phyloP scores from a whole-genome alignment of 1,284 basidiomycete species.

The Austroboletus olivaceoglutinosus region DNA sequence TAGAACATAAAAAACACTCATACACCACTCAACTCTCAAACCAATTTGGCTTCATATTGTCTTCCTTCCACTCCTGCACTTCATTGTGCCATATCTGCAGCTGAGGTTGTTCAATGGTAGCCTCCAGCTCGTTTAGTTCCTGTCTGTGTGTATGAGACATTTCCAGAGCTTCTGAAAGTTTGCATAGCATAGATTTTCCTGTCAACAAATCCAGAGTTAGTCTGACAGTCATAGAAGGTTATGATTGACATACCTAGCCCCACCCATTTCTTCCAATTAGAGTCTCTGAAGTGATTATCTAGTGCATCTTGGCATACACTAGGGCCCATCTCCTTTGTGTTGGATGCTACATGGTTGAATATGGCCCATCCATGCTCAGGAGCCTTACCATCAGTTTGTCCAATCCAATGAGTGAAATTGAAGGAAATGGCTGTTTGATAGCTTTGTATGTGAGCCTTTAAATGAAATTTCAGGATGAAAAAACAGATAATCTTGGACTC shows the following conservation, averaged over 20 bases:
- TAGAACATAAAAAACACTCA: neutral
- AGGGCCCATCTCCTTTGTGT: neutral
- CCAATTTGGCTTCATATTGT: neutral
- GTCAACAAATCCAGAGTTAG: too few species aligned
- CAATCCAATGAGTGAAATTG: constrained; percentile 3
- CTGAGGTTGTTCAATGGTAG: neutral
- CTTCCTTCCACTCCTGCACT: neutral
- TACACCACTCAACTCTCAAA: neutral
- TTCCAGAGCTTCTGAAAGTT: too few species aligned
- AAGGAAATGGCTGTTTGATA: constrained; percentile 15
- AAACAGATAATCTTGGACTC: neutral
- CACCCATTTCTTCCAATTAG: constrained; percentile 7
- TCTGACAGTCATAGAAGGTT: neutral
- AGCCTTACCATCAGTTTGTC: constrained; percentile 5
- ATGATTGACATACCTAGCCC: neutral
- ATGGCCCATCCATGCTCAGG: constrained; percentile 6
- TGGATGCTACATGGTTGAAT: constrained; percentile 5
- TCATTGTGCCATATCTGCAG: neutral
- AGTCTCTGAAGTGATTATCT: constrained; percentile 1
- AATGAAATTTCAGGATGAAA: constrained; percentile 13
- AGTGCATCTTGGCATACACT: neutral
- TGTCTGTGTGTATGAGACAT: too few species aligned
- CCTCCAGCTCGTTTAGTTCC: neutral
- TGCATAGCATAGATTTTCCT: too few species aligned
- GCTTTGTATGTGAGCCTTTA: constrained; percentile 1